phyloP scores from a whole-genome alignment of 176 grass and related monocot genomes.

The Thinopyrum elongatum region DNA sequence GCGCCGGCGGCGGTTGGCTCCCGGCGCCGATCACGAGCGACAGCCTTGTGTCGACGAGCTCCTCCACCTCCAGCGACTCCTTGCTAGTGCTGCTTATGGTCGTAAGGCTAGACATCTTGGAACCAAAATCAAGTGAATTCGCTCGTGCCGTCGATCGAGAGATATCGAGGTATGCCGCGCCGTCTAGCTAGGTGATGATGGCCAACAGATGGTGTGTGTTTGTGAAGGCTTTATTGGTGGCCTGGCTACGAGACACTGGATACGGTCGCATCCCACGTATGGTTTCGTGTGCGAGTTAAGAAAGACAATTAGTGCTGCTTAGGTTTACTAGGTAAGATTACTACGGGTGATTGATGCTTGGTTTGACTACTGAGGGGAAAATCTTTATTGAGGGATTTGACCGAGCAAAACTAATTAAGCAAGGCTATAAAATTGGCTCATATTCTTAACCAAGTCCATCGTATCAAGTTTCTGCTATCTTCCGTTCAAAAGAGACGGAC shows the following conservation, averaged over 20 bases:
- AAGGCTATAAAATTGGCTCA: neutral
- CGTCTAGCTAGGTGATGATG: neutral
- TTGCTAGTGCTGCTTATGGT: conserved; percentile 27
- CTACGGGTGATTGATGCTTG: neutral
- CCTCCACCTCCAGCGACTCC: conserved; percentile 1
- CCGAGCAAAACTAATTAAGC: no score
- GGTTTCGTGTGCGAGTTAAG: conserved; percentile 21
- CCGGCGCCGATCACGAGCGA: conserved; percentile 21
- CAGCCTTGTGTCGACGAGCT: conserved; percentile 30
- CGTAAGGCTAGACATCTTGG: conserved; percentile 37
- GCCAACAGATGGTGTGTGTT: neutral
- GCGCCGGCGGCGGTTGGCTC: conserved; percentile 4
- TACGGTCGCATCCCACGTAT: neutral
- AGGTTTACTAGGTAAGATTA: neutral
- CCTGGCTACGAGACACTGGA: neutral
- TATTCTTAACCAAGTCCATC: no score
- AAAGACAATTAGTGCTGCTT: neutral
- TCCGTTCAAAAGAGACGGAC: no score
- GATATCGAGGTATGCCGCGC: neutral
- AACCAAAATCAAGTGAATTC: neutral
- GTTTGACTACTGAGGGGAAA: neutral
- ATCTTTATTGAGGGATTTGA: neutral
- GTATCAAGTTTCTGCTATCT: no score
- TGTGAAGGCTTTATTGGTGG: conserved; percentile 17
- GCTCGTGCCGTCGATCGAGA: neutral